Conservation (phyloP, 2,329 filamentous ascomycete genomes). For the Neurospora crassa region DNA sequence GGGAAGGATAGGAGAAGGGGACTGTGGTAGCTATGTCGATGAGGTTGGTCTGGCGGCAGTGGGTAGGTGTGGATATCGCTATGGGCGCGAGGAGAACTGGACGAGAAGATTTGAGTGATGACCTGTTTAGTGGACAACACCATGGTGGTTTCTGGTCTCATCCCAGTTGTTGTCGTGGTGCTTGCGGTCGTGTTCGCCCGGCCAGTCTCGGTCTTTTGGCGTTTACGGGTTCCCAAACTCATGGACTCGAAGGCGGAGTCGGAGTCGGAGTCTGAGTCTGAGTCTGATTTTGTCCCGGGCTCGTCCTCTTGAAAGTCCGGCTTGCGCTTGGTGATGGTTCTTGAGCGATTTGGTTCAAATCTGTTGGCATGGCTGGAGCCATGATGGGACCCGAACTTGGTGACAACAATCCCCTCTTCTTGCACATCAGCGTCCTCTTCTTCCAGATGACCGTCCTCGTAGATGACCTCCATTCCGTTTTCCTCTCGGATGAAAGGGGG, state of each 20-base stretch:
- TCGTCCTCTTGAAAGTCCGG: not conserved
- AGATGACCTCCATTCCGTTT: not conserved
- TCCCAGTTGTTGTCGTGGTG: not conserved
- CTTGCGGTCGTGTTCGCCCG: not conserved
- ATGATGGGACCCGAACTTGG: not conserved
- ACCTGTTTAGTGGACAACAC: not conserved
- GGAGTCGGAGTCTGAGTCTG: not conserved
- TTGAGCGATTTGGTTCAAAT: not conserved
- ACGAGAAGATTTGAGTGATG: not conserved
- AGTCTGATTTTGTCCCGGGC: not conserved
- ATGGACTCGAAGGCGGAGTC: not conserved
- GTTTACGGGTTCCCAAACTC: not conserved
- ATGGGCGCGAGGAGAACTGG: not conserved
- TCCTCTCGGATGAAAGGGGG: not conserved
- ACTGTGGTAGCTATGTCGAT: slow-evolving; percentile 35
- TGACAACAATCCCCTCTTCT: not conserved
- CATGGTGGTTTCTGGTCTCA: not conserved
- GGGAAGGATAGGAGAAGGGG: slow-evolving; percentile 36
- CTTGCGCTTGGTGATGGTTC: not conserved
- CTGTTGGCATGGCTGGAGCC: not conserved
- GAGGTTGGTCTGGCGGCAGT: slow-evolving; percentile 14
- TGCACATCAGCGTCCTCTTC: not conserved
- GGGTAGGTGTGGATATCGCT: not conserved
- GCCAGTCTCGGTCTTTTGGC: not conserved
- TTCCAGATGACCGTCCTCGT: not conserved